Evolutionary conservation across 2,329 filamentous ascomycete genomes (phyloP), one percentile per base, ranked within the genome.

Genomic region (Fusarium sp.): DNA sequence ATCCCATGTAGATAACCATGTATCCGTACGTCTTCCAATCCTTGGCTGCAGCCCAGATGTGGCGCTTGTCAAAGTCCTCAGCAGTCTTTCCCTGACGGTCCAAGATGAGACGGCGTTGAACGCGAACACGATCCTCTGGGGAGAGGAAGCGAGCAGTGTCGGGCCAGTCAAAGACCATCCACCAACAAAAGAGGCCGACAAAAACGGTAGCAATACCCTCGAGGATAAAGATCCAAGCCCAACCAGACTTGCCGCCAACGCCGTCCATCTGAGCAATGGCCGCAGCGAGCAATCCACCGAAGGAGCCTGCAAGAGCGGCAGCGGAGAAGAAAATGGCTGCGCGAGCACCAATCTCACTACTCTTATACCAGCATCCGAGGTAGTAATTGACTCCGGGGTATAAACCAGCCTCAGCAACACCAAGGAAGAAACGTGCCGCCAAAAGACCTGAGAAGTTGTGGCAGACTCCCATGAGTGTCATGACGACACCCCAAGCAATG

Each of bases 101-200:
- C 10, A 83, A 80, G 58, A 87, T 87, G 24, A 95, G 82, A 4
- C 93, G 87, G 11, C 88, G 85, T 19, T 93, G 80, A 0, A 95
- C 91, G 17, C 92, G 87, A 6, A 83, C 82, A 13, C 91, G 88
- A 70, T 96, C 92, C 3, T 85, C 84, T 0, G 85, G 83, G 0
- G 87, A 86, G 6, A 96, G 84, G 76, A 94, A 95, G 0, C 76
- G 85, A 7, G 92, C 92, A 46, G 90, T 85, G 68, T 93, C 91
- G 0, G 93, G 93, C 76, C 93, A 95, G 75, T 96, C 92, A 71
- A 92, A 88, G 4, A 94, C 91, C 80, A 91, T 84, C 87, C 89
- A 93, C 80, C 90, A 93, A 7, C 87, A 90, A 1, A 83, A 79
- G 6, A 90, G 60, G 2, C 91, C 92, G 7, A 92, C 84, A 3